Conservation (phyloP, 2,329 filamentous ascomycete genomes). For the Raffaelea deltoideospora region DNA sequence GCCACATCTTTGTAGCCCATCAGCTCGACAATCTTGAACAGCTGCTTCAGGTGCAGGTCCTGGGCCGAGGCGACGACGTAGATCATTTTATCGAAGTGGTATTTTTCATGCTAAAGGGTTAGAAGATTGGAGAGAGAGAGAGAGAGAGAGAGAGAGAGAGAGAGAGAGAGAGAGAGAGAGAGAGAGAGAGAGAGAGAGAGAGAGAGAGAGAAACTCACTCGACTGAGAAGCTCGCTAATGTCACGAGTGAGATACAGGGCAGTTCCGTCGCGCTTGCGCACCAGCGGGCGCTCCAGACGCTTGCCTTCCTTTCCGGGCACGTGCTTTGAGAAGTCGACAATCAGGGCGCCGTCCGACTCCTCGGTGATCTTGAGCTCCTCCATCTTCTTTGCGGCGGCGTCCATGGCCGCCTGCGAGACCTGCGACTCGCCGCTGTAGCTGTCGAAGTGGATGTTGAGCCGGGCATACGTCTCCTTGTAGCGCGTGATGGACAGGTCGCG, state of each 20-base stretch:
- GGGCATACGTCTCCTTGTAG: conserved; percentile 53
- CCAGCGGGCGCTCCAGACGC: conserved; percentile 53
- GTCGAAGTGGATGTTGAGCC: conserved; percentile 58
- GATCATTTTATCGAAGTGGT: conserved; percentile 64
- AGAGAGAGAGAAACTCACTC: conserved; percentile 15
- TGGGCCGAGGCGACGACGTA: conserved; percentile 63
- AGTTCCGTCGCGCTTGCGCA: conserved; percentile 60
- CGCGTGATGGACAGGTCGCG: conserved; percentile 51
- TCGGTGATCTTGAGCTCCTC: conserved; percentile 49
- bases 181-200: not conserved
- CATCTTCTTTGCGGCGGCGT: conserved; percentile 44
- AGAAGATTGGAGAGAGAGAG: not conserved
- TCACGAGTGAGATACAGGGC: conserved; percentile 67
- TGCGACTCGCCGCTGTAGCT: conserved; percentile 63
- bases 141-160: not conserved
- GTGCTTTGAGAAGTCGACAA: conserved; percentile 58
- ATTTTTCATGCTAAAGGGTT: conserved; percentile 27
- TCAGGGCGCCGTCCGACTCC: conserved; percentile 55
- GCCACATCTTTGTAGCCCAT: conserved; percentile 55
- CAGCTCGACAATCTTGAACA: conserved; percentile 63
- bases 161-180: not conserved
- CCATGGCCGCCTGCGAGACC: conserved; percentile 53
- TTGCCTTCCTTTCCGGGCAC: conserved; percentile 52
- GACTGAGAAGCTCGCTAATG: conserved; percentile 57
- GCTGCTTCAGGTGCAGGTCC: conserved; percentile 56